A percentile compares a stretch with the other conserved stretches of the same genome.
Evolutionary conservation across 371 early-diverging fungal species (phyloP).

Genomic region (Entomophthora muscae): DNA sequence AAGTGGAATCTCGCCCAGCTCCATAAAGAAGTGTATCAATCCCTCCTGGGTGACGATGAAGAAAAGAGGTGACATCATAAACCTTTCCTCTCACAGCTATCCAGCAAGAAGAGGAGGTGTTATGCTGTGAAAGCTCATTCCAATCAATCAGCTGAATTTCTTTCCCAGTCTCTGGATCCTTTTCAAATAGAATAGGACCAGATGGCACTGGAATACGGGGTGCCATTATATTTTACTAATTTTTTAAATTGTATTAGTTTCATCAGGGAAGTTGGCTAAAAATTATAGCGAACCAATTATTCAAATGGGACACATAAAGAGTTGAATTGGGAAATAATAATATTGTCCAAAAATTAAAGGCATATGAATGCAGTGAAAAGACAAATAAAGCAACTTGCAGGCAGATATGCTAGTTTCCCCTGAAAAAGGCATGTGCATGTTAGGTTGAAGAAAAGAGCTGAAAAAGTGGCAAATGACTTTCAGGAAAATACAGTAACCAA

Average conservation of each 20-base stretch:
- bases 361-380: too few relatives aligned
- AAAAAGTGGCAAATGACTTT: too few relatives aligned
- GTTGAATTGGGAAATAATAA: too few relatives aligned
- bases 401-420: too few relatives aligned
- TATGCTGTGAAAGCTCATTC: conserved; percentile 67
- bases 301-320: too few relatives aligned
- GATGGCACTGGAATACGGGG: neutral
- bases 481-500: too few relatives aligned
- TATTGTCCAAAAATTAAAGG: too few relatives aligned
- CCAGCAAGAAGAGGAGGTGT: conserved; percentile 64
- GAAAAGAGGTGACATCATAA: conserved; percentile 75
- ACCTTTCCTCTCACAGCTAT: conserved; percentile 70
- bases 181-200: neutral
- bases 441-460: too few relatives aligned
- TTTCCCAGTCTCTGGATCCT: neutral
- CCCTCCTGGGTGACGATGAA: conserved; percentile 91
- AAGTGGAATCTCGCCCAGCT: conserved; percentile 68
- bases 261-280: too few relatives aligned
- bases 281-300: too few relatives aligned
- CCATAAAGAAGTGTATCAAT: conserved; percentile 39
- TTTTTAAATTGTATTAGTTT: neutral
- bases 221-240: neutral
- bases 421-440: too few relatives aligned
- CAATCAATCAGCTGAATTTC: conserved; percentile 10
- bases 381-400: too few relatives aligned